phyloP scores from a whole-genome alignment of 2,329 filamentous ascomycete genomes.

The Exophiala xenobiotica region DNA sequence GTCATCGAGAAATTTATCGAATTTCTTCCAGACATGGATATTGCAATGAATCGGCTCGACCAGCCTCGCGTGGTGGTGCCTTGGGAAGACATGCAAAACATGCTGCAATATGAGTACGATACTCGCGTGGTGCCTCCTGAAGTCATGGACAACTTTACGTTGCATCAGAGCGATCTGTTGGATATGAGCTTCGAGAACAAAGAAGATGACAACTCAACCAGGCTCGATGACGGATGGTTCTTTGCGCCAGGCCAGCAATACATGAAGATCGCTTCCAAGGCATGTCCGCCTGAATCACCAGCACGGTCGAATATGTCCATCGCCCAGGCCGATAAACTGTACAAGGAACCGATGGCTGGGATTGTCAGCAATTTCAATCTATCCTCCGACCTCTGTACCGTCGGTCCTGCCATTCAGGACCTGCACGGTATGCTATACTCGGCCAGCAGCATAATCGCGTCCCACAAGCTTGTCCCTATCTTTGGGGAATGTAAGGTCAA shows the following conservation, averaged over 20 bases:
- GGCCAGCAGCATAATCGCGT: constrained; percentile 57
- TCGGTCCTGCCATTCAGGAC: constrained; percentile 62
- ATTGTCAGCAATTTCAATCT: constrained; percentile 63
- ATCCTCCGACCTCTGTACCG: constrained; percentile 63
- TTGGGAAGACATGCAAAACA: constrained; percentile 55
- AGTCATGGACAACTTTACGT: constrained; percentile 45
- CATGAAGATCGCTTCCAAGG: constrained; percentile 59
- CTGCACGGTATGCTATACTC: constrained; percentile 66
- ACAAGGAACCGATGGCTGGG: constrained; percentile 51
- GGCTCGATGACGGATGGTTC: constrained; percentile 51
- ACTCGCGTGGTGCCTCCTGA: constrained; percentile 46
- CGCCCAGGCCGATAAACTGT: constrained; percentile 28
- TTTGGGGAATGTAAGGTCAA: constrained; percentile 68
- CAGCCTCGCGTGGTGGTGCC: constrained; percentile 63
- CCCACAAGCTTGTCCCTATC: constrained; percentile 61
- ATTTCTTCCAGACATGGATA: constrained; percentile 63
- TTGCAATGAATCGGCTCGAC: constrained; percentile 65
- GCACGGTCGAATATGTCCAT: constrained; percentile 53
- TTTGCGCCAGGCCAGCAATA: constrained; percentile 49
- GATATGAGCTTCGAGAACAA: constrained; percentile 27
- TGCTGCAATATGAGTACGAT: constrained; percentile 51
- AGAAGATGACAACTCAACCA: constrained; percentile 23
- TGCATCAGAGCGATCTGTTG: constrained; percentile 39
- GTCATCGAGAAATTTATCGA: constrained; percentile 54
- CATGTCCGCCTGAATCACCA: constrained; percentile 58